Evolutionary conservation across 805 yeast genomes (phyloP), one percentile per base, ranked within the genome.

Genomic region (Sugiyamaella valdiviana): DNA sequence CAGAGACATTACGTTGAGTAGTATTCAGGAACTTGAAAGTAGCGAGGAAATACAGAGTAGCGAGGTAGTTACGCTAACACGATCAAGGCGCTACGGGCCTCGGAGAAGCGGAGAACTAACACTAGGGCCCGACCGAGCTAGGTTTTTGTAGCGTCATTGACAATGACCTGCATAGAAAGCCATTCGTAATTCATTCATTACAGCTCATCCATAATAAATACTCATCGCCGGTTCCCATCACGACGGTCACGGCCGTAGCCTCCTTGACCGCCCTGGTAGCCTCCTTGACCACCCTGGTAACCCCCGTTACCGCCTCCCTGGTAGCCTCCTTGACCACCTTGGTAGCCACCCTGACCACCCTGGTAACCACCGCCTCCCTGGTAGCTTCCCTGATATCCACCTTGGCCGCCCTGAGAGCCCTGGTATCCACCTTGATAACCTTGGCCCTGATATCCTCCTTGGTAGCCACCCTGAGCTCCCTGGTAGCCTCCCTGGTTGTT

Each of bases 251-350:
- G 41, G 19, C 32, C 47, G 20, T 55, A 45, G 37, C 53, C 26
- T 23, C 53, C 52, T 10, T 44, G 22, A 19, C 52, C 58, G 15
- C n/a, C 7, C 10, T 23, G 17, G 12, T 16, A 19, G 12, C 46
- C 20, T 12, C 21, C 23, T 6, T 19, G 16, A 5, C 53, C 22
- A 12, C 35, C 12, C 12, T 37, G 12, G 19, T 43, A 7, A 9
- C 50, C 32, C 22, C 43, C 26, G 29, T 37, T 21, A 23, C 57
- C 51, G 43, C 48, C 47, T 32, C 45, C 51, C 44, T 58, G 48
- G 38, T 54, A 54, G 43, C 55, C 52, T 7, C 65, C 62, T 29
- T 59, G 54, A 32, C 46, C 45, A 42, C 43, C n/a, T n/a, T n/a
- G n/a, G n/a, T n/a, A n/a, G n/a, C n/a, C n/a, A 42, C n/a, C 9